These are phyloP conservation scores for Pseudogymnoascus sp. DNA, from an alignment of 2,329 filamentous ascomycete genomes.

Conservation along the genomic window DNA sequence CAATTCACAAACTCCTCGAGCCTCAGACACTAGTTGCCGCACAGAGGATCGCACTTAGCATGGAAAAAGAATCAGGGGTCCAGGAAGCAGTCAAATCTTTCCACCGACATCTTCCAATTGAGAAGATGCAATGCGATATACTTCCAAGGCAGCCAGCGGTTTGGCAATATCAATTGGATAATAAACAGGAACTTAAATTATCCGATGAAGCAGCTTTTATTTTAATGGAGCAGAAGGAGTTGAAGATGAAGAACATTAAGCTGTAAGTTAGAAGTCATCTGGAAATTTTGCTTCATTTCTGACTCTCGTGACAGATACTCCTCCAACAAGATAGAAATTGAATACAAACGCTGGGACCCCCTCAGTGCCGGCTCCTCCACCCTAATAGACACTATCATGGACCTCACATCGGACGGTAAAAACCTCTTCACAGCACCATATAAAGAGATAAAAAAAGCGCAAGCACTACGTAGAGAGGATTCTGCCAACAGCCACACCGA, in stretches of 20 bases:
- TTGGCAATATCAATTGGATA: conserved; percentile 20
- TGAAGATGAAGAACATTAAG: conserved; percentile 14
- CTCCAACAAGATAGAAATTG: conserved; percentile 28
- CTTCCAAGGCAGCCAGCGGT: conserved; percentile 43
- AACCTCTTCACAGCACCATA: conserved; percentile 12
- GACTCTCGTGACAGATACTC: conserved; percentile 37
- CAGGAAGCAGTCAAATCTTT: conserved; percentile 58
- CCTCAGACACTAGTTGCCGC: conserved; percentile 49
- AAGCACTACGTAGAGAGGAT: background rate
- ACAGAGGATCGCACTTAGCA: conserved; percentile 43
- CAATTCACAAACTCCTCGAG: conserved; percentile 53
- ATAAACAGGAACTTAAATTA: conserved; percentile 26
- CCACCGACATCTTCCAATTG: conserved; percentile 57
- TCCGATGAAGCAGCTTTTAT: conserved; percentile 14
- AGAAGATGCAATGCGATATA: conserved; percentile 60
- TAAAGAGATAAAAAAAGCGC: conserved; percentile 8
- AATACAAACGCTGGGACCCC: conserved; percentile 24
- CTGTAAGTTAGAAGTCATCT: conserved; percentile 24
- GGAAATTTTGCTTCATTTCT: conserved; percentile 48
- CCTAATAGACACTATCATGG: conserved; percentile 12
- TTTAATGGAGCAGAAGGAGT: conserved; percentile 13
- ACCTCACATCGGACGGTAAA: background rate
- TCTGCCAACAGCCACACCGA: background rate
- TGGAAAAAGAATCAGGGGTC: conserved; percentile 56
- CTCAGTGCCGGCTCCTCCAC: conserved; percentile 13